These are phyloP conservation scores for Fraxinus pennsylvanica DNA, from an alignment of 257 asterid genomes.

Conservation along the genomic window DNA sequence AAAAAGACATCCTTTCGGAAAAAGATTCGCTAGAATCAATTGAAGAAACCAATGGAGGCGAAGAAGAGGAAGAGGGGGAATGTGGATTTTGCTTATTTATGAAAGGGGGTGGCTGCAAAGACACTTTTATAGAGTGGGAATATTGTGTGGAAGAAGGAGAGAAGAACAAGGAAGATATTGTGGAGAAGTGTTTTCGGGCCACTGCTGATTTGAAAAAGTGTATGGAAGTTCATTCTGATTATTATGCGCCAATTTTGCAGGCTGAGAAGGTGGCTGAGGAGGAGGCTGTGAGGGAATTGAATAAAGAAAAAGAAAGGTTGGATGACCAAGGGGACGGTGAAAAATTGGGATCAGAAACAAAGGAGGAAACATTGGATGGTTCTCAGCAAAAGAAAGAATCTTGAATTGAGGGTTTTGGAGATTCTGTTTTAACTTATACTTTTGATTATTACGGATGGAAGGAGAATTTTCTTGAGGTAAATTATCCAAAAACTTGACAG, in stretches of 20 bases:
- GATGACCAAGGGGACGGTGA: slow-evolving; percentile 18
- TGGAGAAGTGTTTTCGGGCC: slow-evolving; percentile 56
- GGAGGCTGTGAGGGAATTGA: slow-evolving; percentile 51
- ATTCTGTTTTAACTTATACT: slow-evolving; percentile 12
- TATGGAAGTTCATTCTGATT: slow-evolving; percentile 75
- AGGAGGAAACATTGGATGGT: slow-evolving; percentile 23
- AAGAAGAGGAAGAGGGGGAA: slow-evolving; percentile 60
- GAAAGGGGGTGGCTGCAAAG: slow-evolving; percentile 85
- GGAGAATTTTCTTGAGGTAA: slow-evolving; percentile 30
- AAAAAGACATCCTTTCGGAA: slow-evolving; percentile 6
- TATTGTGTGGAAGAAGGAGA: slow-evolving; percentile 75
- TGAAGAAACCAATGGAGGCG: slow-evolving; percentile 14
- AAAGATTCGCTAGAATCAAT: slow-evolving; percentile 10
- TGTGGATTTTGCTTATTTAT: slow-evolving; percentile 83
- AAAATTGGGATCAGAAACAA: not conserved
- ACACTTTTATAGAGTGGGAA: slow-evolving; percentile 65
- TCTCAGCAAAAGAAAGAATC: slow-evolving; percentile 32
- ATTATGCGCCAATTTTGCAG: slow-evolving; percentile 65
- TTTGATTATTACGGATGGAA: slow-evolving; percentile 14
- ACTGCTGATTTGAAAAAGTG: slow-evolving; percentile 64
- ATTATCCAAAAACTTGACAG: slow-evolving; percentile 16
- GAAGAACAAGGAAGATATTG: slow-evolving; percentile 56
- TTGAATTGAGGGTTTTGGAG: slow-evolving; percentile 12
- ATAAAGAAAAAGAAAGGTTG: slow-evolving; percentile 37
- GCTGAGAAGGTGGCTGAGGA: slow-evolving; percentile 69